Evolutionary conservation across 1,284 basidiomycete species (phyloP), one percentile per base, ranked within the genome.

Genomic region (Phellopilus nigrolimitatus): DNA sequence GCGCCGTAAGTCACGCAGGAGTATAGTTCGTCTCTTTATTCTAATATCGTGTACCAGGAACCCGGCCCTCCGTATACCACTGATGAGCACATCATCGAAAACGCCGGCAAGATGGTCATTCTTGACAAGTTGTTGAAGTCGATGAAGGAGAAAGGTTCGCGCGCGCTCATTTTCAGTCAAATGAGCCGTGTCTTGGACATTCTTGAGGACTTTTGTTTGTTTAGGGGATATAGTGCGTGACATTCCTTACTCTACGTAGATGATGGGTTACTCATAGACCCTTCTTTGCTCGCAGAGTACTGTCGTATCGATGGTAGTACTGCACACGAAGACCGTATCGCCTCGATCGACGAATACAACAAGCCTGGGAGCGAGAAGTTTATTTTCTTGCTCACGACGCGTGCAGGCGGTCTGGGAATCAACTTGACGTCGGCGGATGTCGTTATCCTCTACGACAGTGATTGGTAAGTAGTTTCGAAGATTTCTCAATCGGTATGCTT

Each of bases 1-100:
- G 90, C 4, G 91, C 90, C 27, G 82, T 83, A 63, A 57, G 78
- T 65, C n/a, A 21, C 42, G 30, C 19, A n/a, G 25, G 1, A 19
- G 6, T n/a, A 45, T 12, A 4, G 4, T 22, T 27, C 7, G 12
- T 3, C 25, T n/a, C 9, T 19, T 47, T 25, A 28, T 30, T 41
- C 31, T 37, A 21, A 49, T 27, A 30, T 25, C 3, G 19, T 44
- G n/a, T 28, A 27, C 31, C 41, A 84, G 82, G 93, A 99, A 74
- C 97, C 97, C 1, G 95, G 95, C 24, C 97, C 95, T 1, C 97
- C 95, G 0, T 99, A 95, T 67, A 99, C 95, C 1, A 99, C 95
- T 1, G 97, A 98, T 66, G 94, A 97, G 70, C 97, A 99, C 65
- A 76, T 99, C 31, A 78, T 99, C 58, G 78, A 95, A 60, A 98